Conservation (phyloP, 768 basidiomycete species). For the Dioszegia crocea region DNA sequence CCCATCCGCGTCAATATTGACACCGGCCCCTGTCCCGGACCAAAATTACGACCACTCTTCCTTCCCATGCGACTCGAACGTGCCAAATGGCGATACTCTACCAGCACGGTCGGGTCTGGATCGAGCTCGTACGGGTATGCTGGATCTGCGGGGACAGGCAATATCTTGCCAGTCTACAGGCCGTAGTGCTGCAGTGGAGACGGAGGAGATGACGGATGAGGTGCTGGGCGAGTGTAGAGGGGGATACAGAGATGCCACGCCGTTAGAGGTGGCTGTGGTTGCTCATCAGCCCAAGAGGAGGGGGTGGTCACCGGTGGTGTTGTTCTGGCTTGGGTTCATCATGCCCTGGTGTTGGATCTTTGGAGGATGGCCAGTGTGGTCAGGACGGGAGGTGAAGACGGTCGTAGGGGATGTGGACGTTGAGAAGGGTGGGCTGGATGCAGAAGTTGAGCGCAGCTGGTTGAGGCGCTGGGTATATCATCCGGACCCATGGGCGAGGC, state of each 20-base stretch:
- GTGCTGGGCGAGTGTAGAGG: not conserved
- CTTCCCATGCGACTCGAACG: slow-evolving; percentile 6
- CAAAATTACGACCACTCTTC: slow-evolving; percentile 5
- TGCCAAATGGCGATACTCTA: slow-evolving; percentile 2
- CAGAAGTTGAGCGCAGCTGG: not conserved
- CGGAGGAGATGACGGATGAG: not conserved
- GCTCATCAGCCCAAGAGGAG: not conserved
- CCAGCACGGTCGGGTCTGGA: slow-evolving; percentile 2
- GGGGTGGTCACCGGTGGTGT: not conserved
- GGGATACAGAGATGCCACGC: slow-evolving; percentile 1
- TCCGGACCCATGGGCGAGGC: slow-evolving; percentile 13
- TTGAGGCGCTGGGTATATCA: slow-evolving; percentile 4
- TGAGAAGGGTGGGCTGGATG: not conserved
- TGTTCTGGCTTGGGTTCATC: slow-evolving; percentile 18
- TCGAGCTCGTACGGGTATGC: not conserved
- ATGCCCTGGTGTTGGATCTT: slow-evolving; percentile 18
- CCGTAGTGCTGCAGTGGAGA: not conserved
- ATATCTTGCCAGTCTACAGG: not conserved
- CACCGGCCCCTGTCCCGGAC: not conserved
- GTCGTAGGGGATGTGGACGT: not conserved
- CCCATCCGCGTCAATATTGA: not conserved
- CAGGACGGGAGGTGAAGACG: not conserved
- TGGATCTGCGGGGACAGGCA: not conserved
- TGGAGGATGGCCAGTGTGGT: slow-evolving; percentile 9
- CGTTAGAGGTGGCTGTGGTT: not conserved